Base-by-base conservation (phyloP, 2,329 filamentous ascomycete species). In the Scedosporium apiospermum region DNA sequence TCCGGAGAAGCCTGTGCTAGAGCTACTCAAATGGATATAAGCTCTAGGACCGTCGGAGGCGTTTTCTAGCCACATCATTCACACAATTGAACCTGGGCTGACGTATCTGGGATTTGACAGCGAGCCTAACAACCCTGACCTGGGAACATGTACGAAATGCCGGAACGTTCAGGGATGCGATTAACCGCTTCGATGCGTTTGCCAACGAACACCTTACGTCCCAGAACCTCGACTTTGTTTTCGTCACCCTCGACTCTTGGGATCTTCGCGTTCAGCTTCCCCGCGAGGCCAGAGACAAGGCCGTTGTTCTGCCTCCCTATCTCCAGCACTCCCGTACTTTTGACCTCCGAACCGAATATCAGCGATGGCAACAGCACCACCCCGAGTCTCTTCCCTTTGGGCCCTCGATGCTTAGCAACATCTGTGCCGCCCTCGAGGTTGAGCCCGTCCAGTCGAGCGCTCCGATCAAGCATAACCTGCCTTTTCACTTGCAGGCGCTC, bases 81-180 rank as follows among this genome's bases (percentile, higher is more conserved):
- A 16, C 23, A 27, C 51, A 55, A 55, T 55, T 55, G 51, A 21
- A 55, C 23, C 12, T 18, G 1, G 51, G 51, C 62, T 67, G 62
- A 65, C 61, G 23, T 18, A 23, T 38, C 5, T 34, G 30, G 12
- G 27, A 30, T 46, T 51, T 53, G 57, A 27, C 62, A 97, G 93
- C 95, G 73, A 97, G 93, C 80, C 82, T 99, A 75, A 99, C 95
- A 57, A 99, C 95, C 68, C 82, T 99, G 71, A 98, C 95, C 62
- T 99, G 95, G 95, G 95, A 99, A 77, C 93, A 99, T 80, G 95
- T 99, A 74, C 90, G 93, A 74, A 96, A 93, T 76, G 93, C 95
- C 74, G 95, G 95, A 68, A 93, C 92, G 68, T 99, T 98, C 85
- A 88, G 93, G 70, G 95, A 98, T 78, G 95, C 95, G 68, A 89